Base-by-base conservation (phyloP, 2,329 filamentous ascomycete species). In the Ascochyta fabae region DNA sequence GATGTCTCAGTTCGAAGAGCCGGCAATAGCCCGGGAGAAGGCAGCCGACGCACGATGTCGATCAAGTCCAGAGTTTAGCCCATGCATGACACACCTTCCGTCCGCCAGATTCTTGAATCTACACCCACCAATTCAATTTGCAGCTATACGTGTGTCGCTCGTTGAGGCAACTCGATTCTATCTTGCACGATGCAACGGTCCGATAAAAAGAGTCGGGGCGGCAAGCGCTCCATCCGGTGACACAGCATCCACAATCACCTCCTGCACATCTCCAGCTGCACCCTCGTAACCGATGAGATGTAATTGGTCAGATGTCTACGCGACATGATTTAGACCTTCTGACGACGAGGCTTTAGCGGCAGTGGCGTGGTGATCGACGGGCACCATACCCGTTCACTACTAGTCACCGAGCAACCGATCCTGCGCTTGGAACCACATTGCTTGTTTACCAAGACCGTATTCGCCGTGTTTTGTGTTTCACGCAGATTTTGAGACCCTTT, bases 371-470 rank as follows among this genome's bases (percentile, higher is more conserved):
- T 31, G 52, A 54, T 54, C 52, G 34, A 45, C 52, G 31, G 50
- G 47, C 38, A 44, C 53, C 35, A 55, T 61, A 24, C 54, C 48
- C 15, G n/a, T 40, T 39, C 29, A 16, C 10, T 26, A 33, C 45
- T 54, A 51, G 53, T 29, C 31, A 12, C 42, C 9, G 31, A 31
- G 31, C 15, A 19, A 45, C 36, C 39, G 29, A 31, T 34, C 35
- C 29, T 42, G 58, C n/a, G 45, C 57, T 56, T 48, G 16, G 52
- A 46, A 47, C 39, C 48, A 43, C 45, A 48, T 39, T 53, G 52
- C 48, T 54, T 51, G 40, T 44, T 36, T 36, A 34, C 43, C 49
- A 53, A 53, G 53, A 44, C 53, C 53, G 53, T 56, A 56, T 56
- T 52, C 22, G 33, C 43, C 53, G 48, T 52, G 34, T 56, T 47